phyloP scores from a whole-genome alignment of 768 basidiomycete species.

The Phaffia tasmanica region DNA sequence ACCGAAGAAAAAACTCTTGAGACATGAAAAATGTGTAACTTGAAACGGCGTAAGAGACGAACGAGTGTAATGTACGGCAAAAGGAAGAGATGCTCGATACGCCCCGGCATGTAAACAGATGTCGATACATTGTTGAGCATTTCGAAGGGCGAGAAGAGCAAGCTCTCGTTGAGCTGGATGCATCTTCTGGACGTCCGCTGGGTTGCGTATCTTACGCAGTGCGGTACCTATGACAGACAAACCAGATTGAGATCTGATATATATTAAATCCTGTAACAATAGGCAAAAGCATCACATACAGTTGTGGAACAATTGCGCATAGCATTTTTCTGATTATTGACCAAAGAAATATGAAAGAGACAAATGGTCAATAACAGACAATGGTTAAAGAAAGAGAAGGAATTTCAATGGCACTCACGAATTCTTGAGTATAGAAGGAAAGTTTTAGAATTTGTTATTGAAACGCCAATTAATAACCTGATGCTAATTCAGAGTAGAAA shows the following conservation, averaged over 20 bases:
- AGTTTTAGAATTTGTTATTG: no score
- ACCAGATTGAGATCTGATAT: no score
- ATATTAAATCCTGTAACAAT: constrained; percentile 13
- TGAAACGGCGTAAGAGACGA: constrained; percentile 16
- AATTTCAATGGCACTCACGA: constrained; percentile 54
- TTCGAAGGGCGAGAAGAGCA: constrained; percentile 69
- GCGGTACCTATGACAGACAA: constrained; percentile 13
- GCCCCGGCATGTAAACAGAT: constrained; percentile 62
- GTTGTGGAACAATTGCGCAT: constrained; percentile 36
- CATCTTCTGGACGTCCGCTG: constrained; percentile 78
- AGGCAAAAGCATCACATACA: constrained; percentile 15
- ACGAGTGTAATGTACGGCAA: constrained; percentile 45
- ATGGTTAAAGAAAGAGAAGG: neutral
- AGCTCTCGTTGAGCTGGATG: constrained; percentile 62
- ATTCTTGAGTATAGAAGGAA: constrained; percentile 72
- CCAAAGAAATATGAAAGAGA: neutral
- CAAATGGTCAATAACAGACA: neutral
- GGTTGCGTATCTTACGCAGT: constrained; percentile 53
- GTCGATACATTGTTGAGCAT: constrained; percentile 67
- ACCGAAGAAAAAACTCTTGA: constrained; percentile 42
- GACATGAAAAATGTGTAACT: neutral
- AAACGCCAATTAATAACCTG: no score
- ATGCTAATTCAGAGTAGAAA: neutral
- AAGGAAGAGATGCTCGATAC: constrained; percentile 86
- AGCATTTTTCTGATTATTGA: constrained; percentile 21